phyloP scores from a whole-genome alignment of 2,329 filamentous ascomycete genomes.

The Cordyceps militaris region DNA sequence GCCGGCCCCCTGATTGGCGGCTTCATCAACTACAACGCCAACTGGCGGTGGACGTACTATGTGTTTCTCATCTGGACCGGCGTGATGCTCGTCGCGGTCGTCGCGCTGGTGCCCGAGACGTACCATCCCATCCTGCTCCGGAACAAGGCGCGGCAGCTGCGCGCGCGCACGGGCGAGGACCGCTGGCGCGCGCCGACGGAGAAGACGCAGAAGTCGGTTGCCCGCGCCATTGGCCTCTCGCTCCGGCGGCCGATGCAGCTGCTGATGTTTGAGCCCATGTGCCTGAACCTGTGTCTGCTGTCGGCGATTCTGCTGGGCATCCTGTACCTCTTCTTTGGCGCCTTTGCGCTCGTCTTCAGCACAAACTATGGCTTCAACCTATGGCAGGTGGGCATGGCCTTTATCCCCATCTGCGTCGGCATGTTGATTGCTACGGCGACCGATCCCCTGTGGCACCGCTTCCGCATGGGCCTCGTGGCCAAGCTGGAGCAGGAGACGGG shows the following conservation, averaged over 20 bases:
- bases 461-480: constrained; percentile 51
- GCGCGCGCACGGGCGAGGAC: constrained; percentile 70
- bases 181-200: constrained; percentile 74
- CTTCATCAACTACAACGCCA: constrained; percentile 70
- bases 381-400: constrained; percentile 74
- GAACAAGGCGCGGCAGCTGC: constrained; percentile 61
- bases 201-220: constrained; percentile 60
- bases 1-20: constrained; percentile 61
- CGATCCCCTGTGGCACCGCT: constrained; percentile 59
- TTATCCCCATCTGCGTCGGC: constrained; percentile 63
- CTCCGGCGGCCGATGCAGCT: constrained; percentile 70
- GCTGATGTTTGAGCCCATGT: constrained; percentile 78
- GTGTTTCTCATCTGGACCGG: constrained; percentile 75
- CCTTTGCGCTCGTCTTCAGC: constrained; percentile 73
- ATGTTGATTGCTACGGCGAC: constrained; percentile 57
- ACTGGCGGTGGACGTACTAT: constrained; percentile 82
- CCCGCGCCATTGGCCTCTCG: constrained; percentile 50
- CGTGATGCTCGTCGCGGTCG: constrained; percentile 55
- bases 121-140: constrained; percentile 71
- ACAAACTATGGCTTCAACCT: constrained; percentile 68
- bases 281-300: constrained; percentile 71
- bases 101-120: constrained; percentile 76
- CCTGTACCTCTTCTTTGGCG: constrained; percentile 85
- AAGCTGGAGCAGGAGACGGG: constrained; percentile 45
- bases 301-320: constrained; percentile 82